Base-by-base conservation (phyloP, 768 basidiomycete species). In the Lentinula sp. region DNA sequence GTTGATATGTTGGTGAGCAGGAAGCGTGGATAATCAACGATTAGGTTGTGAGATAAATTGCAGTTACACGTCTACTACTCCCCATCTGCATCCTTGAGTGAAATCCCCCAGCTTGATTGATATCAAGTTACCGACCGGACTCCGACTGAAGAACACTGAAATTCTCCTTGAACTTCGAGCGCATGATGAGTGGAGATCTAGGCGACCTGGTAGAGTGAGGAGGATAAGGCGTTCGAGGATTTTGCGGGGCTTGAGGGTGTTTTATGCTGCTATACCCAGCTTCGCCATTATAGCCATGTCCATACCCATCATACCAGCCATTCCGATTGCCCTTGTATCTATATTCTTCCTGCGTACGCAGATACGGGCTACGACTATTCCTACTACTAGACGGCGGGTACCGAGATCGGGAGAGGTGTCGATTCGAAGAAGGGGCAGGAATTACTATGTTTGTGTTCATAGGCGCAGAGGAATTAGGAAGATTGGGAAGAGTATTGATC, bases 81-180 rank as follows among this genome's bases (percentile, higher is more conserved):
- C 28, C 28, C 28, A 28, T 28, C 28, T 28, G 28, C 28, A 28
- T 28, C 28, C 28, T 28, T 28, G 28, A 23, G 23, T 23, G 23
- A 23, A 23, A 23, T 23, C 23, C 23, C 28, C 3, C 28, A 28
- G 28, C 28, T 28, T 28, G 28, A 28, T 28, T 28, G 28, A 28
- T 28, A 28, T 28, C 28, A 28, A 28, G 28, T 21, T 18, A 23
- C 40, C 23, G 23, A 21, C 28, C 40, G 1, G 34, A 21, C 39
- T 59, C 57, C 32, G 57, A 59, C 18, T 59, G 57, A 4, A 18
- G 42, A 34, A 59, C 35, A 50, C 57, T 59, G 18, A 59, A 59
- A 28, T 59, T 59, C 57, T 59, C 57, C 34, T 50, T 46, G 45
- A 59, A 59, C 37, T 31, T 59, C 37, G 57, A 59, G 11, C 45